A percentile compares a stretch with the other conserved stretches of the same genome.
These are phyloP conservation scores for Xerocomus brunneocitrinus DNA, from an alignment of 768 basidiomycete species.

Conservation along the genomic window DNA sequence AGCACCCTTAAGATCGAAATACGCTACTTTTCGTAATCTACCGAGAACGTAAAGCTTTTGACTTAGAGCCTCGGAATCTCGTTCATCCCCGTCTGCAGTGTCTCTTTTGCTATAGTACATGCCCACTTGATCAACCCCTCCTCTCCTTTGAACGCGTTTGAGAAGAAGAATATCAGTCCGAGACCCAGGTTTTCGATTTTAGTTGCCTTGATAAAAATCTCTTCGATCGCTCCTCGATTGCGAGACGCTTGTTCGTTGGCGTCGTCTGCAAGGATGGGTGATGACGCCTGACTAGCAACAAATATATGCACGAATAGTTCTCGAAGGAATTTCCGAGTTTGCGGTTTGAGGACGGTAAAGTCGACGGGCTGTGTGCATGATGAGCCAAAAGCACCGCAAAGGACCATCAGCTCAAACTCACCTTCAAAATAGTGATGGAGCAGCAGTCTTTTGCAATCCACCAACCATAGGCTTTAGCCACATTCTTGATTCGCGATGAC, in stretches of 20 bases:
- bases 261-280: slow-evolving; percentile 52
- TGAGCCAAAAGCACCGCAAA: background rate
- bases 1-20: background rate
- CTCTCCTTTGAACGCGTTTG: slow-evolving; percentile 38
- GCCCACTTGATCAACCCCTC: slow-evolving; percentile 62
- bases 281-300: slow-evolving; percentile 66
- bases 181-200: slow-evolving; percentile 62
- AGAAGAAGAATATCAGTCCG: slow-evolving; percentile 72
- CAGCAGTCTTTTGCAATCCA: slow-evolving; percentile 85
- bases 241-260: slow-evolving; percentile 37
- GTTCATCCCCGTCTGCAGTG: slow-evolving; percentile 61
- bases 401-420: slow-evolving; percentile 27
- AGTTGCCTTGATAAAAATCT: slow-evolving; percentile 73
- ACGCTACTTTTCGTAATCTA: background rate
- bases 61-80: slow-evolving; percentile 35
- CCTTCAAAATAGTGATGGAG: slow-evolving; percentile 78
- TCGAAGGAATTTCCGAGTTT: slow-evolving; percentile 60
- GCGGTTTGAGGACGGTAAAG: slow-evolving; percentile 68
- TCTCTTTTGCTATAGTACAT: slow-evolving; percentile 60
- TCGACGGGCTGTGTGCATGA: slow-evolving; percentile 66
- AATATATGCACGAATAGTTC: slow-evolving; percentile 69
- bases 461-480: slow-evolving; percentile 88
- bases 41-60: background rate
- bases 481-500: slow-evolving; percentile 55
- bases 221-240: slow-evolving; percentile 63